Base-by-base conservation (phyloP, 495 filamentous ascomycete genomes). In the Neurospora discreta region DNA sequence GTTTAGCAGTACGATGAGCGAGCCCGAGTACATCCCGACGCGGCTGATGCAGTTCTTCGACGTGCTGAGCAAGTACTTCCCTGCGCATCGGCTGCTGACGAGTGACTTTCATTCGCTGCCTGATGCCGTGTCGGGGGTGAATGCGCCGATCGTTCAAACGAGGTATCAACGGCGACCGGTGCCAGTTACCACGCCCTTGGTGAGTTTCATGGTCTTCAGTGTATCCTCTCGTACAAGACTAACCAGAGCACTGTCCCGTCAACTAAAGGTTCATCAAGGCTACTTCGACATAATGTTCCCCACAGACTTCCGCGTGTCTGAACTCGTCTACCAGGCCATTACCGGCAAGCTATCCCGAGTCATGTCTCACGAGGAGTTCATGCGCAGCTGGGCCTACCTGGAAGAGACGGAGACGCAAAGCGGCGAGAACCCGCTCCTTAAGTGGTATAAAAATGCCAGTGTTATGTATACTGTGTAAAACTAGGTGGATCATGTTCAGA, bases 201-300 rank as follows among this genome's bases (percentile, higher is more conserved):
- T 97, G 85, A 82, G 91, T 83, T 41, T 18, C 23, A n/a, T 39
- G 13, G 15, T 16, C 68, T 73, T n/a, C 52, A n/a, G 11, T 41
- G 11, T 3, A 33, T 10, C 3, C 3, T 68, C 68, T 39, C 33
- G 58, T 68, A n/a, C n/a, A 13, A 70, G 23, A 26, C 33, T 72
- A 44, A 43, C 68, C 58, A 60, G 26, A 33, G 15, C 52, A 42
- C 44, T 65, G 30, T 69, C 33, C 9, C 9, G 33, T 46, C 13
- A 23, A 23, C 67, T 58, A 69, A 74, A 96, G 93, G 93, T 98
- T 20, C 93, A 97, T 74, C 96, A 99, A 83, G 96, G 95, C 15
- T 97, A 97, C 81, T 99, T 99, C 76, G 96, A 98, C 80, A 98
- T 99, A 79, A 89, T 99, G 77, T 99, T 99, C 82, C 95, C 95